These are phyloP conservation scores for Colletotrichum tanaceti DNA, from an alignment of 2,329 filamentous ascomycete species.

Conservation along the genomic window DNA sequence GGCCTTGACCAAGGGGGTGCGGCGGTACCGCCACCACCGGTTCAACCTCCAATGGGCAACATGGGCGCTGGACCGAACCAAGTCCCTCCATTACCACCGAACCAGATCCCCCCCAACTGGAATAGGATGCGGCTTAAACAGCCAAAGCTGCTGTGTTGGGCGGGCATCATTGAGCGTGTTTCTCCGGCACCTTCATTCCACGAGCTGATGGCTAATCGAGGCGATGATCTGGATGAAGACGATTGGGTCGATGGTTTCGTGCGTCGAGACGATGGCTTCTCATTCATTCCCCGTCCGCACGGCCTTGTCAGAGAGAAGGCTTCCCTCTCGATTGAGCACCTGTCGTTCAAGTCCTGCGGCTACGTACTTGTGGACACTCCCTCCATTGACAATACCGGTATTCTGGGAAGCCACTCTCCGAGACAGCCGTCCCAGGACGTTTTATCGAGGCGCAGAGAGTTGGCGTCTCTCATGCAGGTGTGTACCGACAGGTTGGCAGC, in stretches of 20 bases:
- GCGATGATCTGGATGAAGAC: background rate
- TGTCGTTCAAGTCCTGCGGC: constrained; percentile 71
- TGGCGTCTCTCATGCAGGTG: constrained; percentile 50
- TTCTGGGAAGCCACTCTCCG: constrained; percentile 46
- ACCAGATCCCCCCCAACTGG: constrained; percentile 22
- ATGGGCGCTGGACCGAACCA: constrained; percentile 14
- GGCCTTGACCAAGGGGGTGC: background rate
- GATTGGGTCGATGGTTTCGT: constrained; percentile 6
- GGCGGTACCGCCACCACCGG: background rate
- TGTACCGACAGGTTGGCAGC: constrained; percentile 52
- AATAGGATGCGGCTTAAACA: constrained; percentile 26
- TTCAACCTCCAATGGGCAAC: background rate
- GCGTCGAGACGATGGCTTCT: constrained; percentile 12
- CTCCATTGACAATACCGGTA: constrained; percentile 51
- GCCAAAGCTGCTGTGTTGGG: constrained; percentile 53
- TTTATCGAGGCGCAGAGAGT: constrained; percentile 27
- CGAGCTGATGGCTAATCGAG: constrained; percentile 38
- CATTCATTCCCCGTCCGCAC: constrained; percentile 44
- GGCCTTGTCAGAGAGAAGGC: constrained; percentile 45
- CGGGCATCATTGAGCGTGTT: constrained; percentile 57
- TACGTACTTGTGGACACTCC: constrained; percentile 61
- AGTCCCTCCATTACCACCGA: background rate
- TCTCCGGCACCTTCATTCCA: constrained; percentile 52
- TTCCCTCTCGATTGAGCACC: constrained; percentile 49
- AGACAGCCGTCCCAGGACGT: constrained; percentile 36